Conservation (phyloP, 2,329 filamentous ascomycete genomes). For the Neonectria ditissima region DNA sequence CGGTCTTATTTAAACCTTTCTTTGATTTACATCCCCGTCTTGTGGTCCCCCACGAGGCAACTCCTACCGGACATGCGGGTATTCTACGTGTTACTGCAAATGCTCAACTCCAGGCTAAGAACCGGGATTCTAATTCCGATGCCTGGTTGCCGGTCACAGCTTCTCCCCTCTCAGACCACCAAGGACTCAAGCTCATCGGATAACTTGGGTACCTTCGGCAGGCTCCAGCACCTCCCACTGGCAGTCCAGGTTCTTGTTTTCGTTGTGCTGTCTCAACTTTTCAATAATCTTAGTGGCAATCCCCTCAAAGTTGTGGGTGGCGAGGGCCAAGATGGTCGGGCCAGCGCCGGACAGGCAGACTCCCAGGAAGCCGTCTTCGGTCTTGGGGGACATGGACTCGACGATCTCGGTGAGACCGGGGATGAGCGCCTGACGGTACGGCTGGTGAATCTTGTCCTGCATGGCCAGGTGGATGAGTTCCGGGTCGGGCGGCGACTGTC, state of each 20-base stretch:
- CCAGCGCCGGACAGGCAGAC: slow-evolving; percentile 96
- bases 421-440: slow-evolving; percentile 91
- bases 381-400: slow-evolving; percentile 87
- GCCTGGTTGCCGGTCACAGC: neutral
- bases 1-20: slow-evolving; percentile 5
- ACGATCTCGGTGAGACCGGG: slow-evolving; percentile 93
- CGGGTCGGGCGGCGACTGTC: slow-evolving; percentile 89
- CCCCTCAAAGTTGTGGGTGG: slow-evolving; percentile 87
- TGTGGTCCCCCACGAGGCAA: slow-evolving; percentile 10
- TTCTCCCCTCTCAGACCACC: neutral
- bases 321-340: slow-evolving; percentile 92
- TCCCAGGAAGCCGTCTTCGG: slow-evolving; percentile 88
- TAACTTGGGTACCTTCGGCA: slow-evolving; percentile 74
- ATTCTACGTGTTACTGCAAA: slow-evolving; percentile 18
- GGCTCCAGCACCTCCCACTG: slow-evolving; percentile 90
- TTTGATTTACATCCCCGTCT: neutral
- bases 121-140: neutral
- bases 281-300: slow-evolving; percentile 85
- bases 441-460: slow-evolving; percentile 99
- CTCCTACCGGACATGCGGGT: slow-evolving; percentile 12
- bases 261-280: slow-evolving; percentile 72
- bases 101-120: slow-evolving; percentile 14
- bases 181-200: slow-evolving; percentile 47
- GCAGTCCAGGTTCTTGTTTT: slow-evolving; percentile 77
- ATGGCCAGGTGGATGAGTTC: slow-evolving; percentile 97